Percentiles rank a stretch among this genome's conserved stretches.
These are phyloP conservation scores for Pilobolus umbonatus DNA, from an alignment of 192 early-diverging fungal genomes.

Conservation along the genomic window DNA sequence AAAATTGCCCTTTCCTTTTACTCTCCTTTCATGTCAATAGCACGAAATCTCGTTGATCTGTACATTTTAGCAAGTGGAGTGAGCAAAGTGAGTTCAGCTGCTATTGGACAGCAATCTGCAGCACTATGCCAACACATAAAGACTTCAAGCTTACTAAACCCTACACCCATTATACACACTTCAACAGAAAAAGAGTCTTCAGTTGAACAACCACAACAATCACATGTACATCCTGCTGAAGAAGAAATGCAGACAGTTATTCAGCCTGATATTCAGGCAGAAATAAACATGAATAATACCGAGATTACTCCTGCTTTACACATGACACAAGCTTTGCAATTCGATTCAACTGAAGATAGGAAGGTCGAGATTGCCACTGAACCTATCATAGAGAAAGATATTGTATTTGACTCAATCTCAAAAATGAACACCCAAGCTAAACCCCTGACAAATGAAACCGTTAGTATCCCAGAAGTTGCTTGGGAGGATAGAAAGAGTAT, in stretches of 20 bases:
- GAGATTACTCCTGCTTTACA: neutral
- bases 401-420: neutral
- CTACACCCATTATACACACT: conserved; percentile 7
- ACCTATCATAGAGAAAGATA: neutral
- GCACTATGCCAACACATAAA: conserved; percentile 25
- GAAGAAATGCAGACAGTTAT: neutral
- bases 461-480: neutral
- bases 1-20: neutral
- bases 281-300: neutral
- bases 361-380: neutral
- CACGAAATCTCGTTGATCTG: conserved; percentile 24
- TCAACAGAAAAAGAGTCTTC: neutral
- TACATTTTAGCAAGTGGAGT: conserved; percentile 12
- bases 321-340: neutral
- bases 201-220: neutral
- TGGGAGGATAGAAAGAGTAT: conserved; percentile 10
- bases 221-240: neutral
- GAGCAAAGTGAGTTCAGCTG: conserved; percentile 4
- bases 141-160: conserved; percentile 27
- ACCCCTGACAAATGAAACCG: neutral
- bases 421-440: too few relatives aligned
- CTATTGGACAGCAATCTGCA: conserved; percentile 6
- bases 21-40: conserved; percentile 15
- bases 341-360: neutral
- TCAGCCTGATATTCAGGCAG: neutral